Conservation (phyloP, 768 basidiomycete species). For the Cyathus striatus region DNA sequence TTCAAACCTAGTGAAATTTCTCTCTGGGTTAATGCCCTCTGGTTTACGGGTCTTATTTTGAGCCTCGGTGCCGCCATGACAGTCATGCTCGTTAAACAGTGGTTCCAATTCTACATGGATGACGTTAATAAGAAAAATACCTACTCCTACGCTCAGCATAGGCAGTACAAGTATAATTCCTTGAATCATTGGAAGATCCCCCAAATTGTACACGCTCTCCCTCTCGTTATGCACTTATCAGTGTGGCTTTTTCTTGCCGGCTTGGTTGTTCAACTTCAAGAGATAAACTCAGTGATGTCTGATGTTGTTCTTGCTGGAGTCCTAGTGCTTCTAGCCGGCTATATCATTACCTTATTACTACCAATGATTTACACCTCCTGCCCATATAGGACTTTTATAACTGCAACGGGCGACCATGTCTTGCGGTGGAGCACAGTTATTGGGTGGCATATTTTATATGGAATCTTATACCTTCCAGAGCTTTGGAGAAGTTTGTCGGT, state of each 20-base stretch:
- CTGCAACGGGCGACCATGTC: no score
- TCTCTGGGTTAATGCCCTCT: not conserved
- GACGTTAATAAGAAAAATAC: not conserved
- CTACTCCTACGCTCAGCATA: not conserved
- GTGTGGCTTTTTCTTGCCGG: not conserved
- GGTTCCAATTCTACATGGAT: not conserved
- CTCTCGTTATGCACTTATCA: not conserved
- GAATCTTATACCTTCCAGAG: not conserved
- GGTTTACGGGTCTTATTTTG: not conserved
- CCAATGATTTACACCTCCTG: not conserved
- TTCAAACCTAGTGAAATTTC: not conserved
- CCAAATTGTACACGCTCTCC: not conserved
- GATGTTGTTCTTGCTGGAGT: not conserved
- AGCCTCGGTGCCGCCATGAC: not conserved
- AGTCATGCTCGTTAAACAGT: not conserved
- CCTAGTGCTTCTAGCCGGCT: not conserved
- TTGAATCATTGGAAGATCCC: not conserved
- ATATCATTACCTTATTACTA: not conserved
- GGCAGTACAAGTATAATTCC: not conserved
- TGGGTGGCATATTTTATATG: not conserved
- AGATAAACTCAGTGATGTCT: not conserved
- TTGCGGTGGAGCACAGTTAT: not conserved
- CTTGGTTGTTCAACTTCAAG: not conserved
- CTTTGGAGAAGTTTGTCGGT: not conserved
- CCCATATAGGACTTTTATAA: not conserved